Evolutionary conservation across 345 rosid genomes (phyloP).

Genomic region (Pistacia atlantica): DNA sequence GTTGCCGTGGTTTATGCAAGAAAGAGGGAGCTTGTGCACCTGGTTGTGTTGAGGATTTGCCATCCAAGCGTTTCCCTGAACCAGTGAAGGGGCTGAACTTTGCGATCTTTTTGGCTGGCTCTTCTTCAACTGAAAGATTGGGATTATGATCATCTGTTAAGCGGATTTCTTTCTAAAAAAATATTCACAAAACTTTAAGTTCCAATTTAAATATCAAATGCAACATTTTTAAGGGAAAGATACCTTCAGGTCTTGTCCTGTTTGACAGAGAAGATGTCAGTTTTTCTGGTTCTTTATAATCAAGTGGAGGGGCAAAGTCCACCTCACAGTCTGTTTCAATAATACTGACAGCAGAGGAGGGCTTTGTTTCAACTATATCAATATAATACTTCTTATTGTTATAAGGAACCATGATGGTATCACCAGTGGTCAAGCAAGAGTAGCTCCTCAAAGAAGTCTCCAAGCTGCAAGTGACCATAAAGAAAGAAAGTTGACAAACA

Average conservation of each 20-base stretch:
- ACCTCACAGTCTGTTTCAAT: slow-evolving; percentile 80
- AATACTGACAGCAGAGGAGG: slow-evolving; percentile 61
- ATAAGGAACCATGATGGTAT: slow-evolving; percentile 65
- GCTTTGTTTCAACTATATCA: slow-evolving; percentile 65
- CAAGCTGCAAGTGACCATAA: slow-evolving; percentile 45
- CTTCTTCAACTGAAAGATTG: slow-evolving; percentile 40
- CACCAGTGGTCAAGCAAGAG: slow-evolving; percentile 70
- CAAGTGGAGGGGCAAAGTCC: slow-evolving; percentile 72
- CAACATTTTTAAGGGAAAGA: background rate
- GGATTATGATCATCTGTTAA: background rate
- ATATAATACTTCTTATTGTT: slow-evolving; percentile 65
- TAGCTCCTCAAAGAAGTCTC: slow-evolving; percentile 72
- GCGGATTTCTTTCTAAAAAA: too few species aligned
- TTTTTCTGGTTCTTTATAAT: slow-evolving; percentile 60
- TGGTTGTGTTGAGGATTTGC: slow-evolving; percentile 36
- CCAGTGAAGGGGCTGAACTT: slow-evolving; percentile 62
- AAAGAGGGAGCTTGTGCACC: slow-evolving; percentile 21
- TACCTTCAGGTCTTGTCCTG: slow-evolving; percentile 49
- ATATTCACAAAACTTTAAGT: background rate
- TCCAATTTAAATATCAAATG: background rate
- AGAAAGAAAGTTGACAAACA: slow-evolving; percentile 4
- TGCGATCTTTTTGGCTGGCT: slow-evolving; percentile 39
- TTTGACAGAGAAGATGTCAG: slow-evolving; percentile 31
- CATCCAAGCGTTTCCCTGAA: slow-evolving; percentile 57
- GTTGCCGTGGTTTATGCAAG: slow-evolving; percentile 18